These are phyloP conservation scores for Parathielavia appendiculata DNA, from an alignment of 495 filamentous ascomycete genomes.

Conservation along the genomic window DNA sequence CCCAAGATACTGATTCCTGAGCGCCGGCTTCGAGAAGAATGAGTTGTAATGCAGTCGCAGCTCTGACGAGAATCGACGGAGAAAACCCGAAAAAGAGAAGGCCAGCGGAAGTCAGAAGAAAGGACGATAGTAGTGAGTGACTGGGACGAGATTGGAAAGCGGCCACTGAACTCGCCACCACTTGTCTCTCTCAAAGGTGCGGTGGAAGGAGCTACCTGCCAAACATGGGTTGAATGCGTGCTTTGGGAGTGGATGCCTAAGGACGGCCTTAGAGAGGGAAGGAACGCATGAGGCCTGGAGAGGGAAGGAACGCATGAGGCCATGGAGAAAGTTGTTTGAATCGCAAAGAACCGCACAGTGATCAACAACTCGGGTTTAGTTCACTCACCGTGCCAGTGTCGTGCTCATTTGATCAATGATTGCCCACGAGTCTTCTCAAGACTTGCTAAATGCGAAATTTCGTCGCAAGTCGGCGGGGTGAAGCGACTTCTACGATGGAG, in stretches of 20 bases:
- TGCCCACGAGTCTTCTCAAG: too few species aligned
- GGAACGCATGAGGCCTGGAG: not conserved
- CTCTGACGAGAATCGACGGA: not conserved
- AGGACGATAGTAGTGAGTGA: constrained; percentile 8
- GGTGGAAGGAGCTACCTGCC: constrained; percentile 1
- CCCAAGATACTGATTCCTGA: not conserved
- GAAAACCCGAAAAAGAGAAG: not conserved
- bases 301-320: constrained; percentile 1
- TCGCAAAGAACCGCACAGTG: not conserved
- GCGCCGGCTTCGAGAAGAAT: not conserved
- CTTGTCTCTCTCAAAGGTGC: too few species aligned
- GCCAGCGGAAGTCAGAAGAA: constrained; percentile 4
- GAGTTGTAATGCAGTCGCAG: constrained; percentile 7
- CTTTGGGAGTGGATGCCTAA: constrained; percentile 2
- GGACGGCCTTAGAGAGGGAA: not conserved
- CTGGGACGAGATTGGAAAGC: not conserved
- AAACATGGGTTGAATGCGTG: not conserved
- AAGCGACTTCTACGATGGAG: too few species aligned
- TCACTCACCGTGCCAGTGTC: not conserved
- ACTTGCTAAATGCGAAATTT: not conserved
- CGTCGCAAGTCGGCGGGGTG: not conserved
- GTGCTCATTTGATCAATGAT: not conserved
- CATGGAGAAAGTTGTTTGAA: not conserved
- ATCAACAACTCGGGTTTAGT: not conserved
- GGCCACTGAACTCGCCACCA: not conserved